phyloP scores from a whole-genome alignment of 208 protist species.

The Strigomonas oncopelti region DNA sequence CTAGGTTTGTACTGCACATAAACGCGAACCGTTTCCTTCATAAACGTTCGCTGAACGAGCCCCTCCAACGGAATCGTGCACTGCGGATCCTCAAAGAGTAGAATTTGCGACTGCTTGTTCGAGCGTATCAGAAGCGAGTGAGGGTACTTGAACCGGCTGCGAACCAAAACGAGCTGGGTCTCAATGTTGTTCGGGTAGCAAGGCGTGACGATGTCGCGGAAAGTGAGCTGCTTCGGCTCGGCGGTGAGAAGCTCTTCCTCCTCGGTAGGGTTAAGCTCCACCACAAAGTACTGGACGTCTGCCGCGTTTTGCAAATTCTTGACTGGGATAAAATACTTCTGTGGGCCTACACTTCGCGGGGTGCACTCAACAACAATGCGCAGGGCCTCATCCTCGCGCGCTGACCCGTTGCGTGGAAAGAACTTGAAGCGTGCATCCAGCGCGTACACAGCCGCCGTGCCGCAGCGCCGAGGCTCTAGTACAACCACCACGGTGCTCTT shows the following conservation, averaged over 20 bases:
- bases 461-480: constrained; percentile 66
- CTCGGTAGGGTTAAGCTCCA: constrained; percentile 72
- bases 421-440: constrained; percentile 81
- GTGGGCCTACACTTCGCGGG: constrained; percentile 61
- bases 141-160: constrained; percentile 49
- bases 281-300: constrained; percentile 68
- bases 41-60: constrained; percentile 51
- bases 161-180: constrained; percentile 64
- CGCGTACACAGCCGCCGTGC: constrained; percentile 24
- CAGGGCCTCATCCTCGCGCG: constrained; percentile 40
- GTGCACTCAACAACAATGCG: constrained; percentile 78
- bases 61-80: constrained; percentile 62
- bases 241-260: constrained; percentile 61
- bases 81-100: constrained; percentile 67
- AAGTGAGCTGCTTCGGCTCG: constrained; percentile 55
- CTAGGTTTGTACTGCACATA: constrained; percentile 69
- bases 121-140: constrained; percentile 72
- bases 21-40: constrained; percentile 60
- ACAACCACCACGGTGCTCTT: constrained; percentile 64
- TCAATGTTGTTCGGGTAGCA: constrained; percentile 44
- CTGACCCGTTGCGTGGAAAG: constrained; percentile 61
- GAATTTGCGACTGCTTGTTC: constrained; percentile 69
- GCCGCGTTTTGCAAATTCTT: constrained; percentile 66
- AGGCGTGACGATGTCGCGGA: constrained; percentile 69
- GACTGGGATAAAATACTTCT: constrained; percentile 83